Evolutionary conservation across 2,329 filamentous ascomycete species (phyloP).

Genomic region (Aspergillus pseudonomiae): DNA sequence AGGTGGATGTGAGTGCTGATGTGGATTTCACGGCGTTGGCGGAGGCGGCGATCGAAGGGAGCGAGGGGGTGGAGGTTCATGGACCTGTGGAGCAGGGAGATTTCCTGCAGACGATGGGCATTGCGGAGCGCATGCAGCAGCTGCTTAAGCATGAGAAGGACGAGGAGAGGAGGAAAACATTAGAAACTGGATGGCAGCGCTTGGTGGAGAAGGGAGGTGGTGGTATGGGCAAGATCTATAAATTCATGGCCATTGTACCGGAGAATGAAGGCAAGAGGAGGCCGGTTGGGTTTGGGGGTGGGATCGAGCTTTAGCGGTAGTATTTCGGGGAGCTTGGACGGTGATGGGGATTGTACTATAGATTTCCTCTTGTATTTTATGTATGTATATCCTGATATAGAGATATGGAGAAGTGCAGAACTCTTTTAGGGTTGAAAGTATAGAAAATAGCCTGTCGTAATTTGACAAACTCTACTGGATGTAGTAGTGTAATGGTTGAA

Average conservation of each 20-base stretch:
- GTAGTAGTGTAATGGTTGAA: neutral
- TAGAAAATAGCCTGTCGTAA: neutral
- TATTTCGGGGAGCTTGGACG: neutral
- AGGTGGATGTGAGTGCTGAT: slow-evolving; percentile 86
- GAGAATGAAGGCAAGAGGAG: slow-evolving; percentile 72
- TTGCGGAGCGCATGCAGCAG: slow-evolving; percentile 73
- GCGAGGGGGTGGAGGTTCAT: slow-evolving; percentile 83
- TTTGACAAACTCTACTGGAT: neutral
- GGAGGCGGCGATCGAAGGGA: slow-evolving; percentile 75
- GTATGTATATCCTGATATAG: neutral
- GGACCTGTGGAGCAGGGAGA: slow-evolving; percentile 84
- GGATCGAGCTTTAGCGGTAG: slow-evolving; percentile 29
- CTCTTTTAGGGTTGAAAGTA: neutral
- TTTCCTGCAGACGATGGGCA: slow-evolving; percentile 81
- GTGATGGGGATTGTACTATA: neutral
- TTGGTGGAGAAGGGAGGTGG: slow-evolving; percentile 79
- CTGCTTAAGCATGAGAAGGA: slow-evolving; percentile 57
- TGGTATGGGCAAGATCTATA: slow-evolving; percentile 95
- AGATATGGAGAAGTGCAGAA: neutral
- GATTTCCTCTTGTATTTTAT: neutral
- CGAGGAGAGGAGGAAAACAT: slow-evolving; percentile 59
- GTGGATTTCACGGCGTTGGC: slow-evolving; percentile 90
- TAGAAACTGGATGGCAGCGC: slow-evolving; percentile 77
- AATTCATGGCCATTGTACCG: slow-evolving; percentile 86
- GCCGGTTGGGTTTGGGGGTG: slow-evolving; percentile 91